Evolutionary conservation across 2,329 filamentous ascomycete species (phyloP).

Genomic region (Fusarium paranaense): DNA sequence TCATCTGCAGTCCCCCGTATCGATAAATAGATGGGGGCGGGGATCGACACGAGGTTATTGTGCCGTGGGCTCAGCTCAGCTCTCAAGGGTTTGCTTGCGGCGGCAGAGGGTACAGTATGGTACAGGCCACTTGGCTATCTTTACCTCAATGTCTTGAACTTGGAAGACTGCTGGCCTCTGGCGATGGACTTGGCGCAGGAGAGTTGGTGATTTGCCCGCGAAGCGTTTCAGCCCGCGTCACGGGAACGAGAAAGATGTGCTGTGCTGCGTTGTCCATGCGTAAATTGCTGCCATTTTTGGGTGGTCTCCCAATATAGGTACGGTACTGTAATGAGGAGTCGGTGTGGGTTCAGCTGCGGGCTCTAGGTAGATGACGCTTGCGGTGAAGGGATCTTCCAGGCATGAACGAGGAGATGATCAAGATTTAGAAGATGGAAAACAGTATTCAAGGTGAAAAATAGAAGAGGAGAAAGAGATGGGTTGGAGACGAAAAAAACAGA

Average conservation of each 20-base stretch:
- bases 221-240: constrained; percentile 32
- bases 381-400: background rate
- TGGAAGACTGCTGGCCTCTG: constrained; percentile 9
- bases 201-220: background rate
- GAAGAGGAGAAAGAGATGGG: background rate
- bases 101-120: constrained; percentile 9
- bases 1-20: constrained; percentile 18
- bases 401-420: background rate
- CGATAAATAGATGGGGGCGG: constrained; percentile 26
- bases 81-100: background rate
- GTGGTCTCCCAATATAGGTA: constrained; percentile 19
- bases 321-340: background rate
- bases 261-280: constrained; percentile 20
- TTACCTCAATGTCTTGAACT: constrained; percentile 20
- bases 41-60: constrained; percentile 16
- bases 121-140: constrained; percentile 27
- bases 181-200: background rate
- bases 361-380: background rate
- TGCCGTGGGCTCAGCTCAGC: background rate
- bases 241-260: background rate
- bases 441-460: background rate
- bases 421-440: background rate
- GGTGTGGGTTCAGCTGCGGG: background rate
- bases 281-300: constrained; percentile 1
- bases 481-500: background rate